Conservation (phyloP, 2,329 filamentous ascomycete genomes). For the Moelleriella libera region DNA sequence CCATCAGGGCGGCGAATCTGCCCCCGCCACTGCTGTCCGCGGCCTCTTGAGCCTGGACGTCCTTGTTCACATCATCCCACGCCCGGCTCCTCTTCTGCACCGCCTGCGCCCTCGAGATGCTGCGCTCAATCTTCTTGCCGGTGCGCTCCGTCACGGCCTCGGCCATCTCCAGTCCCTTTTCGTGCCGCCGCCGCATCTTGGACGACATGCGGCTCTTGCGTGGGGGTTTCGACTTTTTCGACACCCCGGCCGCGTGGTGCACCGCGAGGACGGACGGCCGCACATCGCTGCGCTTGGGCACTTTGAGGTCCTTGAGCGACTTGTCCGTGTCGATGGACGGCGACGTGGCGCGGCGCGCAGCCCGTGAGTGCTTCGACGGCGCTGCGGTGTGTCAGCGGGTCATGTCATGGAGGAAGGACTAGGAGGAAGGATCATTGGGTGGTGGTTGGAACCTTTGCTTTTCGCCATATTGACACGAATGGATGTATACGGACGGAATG, state of each 20-base stretch:
- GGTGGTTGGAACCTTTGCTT: not conserved
- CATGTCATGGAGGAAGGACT: not conserved
- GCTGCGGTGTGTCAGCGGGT: slow-evolving; percentile 21
- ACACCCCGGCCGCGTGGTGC: slow-evolving; percentile 51
- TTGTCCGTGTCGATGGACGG: slow-evolving; percentile 60
- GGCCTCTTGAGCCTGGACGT: slow-evolving; percentile 10
- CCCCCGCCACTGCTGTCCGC: slow-evolving; percentile 7
- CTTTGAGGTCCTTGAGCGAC: slow-evolving; percentile 46
- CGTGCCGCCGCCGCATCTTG: slow-evolving; percentile 40
- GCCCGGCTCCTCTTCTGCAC: slow-evolving; percentile 35
- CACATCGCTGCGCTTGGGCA: slow-evolving; percentile 15
- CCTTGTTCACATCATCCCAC: slow-evolving; percentile 45
- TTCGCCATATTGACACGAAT: not conserved
- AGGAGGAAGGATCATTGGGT: not conserved
- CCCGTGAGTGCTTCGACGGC: slow-evolving; percentile 57
- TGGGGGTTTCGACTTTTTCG: slow-evolving; percentile 48
- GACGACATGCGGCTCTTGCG: slow-evolving; percentile 40
- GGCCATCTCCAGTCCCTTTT: slow-evolving; percentile 43
- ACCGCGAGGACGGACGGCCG: slow-evolving; percentile 56
- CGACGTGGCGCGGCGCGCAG: slow-evolving; percentile 57
- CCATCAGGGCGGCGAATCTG: slow-evolving; percentile 7
- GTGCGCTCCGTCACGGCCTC: slow-evolving; percentile 46
- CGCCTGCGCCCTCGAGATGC: slow-evolving; percentile 30
- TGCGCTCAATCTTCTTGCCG: slow-evolving; percentile 38
- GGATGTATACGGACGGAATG: no score